Conservation (phyloP, 2,329 filamentous ascomycete species). For the Samsoniella hepiali region DNA sequence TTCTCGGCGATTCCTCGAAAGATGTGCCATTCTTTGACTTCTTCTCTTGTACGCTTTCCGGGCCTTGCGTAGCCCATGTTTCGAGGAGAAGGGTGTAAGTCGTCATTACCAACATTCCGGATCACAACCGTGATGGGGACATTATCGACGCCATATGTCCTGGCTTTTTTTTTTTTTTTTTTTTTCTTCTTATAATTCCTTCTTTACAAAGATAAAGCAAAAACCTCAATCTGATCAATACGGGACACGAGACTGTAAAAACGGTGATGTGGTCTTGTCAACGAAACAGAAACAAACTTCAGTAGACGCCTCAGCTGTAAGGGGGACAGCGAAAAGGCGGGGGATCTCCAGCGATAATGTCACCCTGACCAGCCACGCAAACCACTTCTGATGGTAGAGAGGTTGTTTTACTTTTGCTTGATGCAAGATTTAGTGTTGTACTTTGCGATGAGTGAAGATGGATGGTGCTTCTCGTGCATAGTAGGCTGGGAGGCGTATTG, state of each 20-base stretch:
- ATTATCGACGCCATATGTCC: too few relatives aligned
- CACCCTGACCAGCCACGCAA: neutral
- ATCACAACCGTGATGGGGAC: too few relatives aligned
- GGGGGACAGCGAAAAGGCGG: neutral
- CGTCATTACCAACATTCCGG: too few relatives aligned
- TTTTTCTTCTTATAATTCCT: neutral
- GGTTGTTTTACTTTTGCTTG: neutral
- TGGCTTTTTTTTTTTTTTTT: neutral
- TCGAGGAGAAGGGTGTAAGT: neutral
- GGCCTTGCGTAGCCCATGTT: neutral
- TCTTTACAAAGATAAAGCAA: neutral
- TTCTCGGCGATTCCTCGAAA: neutral
- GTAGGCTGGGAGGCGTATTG: neutral
- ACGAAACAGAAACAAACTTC: too few relatives aligned
- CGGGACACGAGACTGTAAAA: neutral
- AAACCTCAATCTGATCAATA: neutral
- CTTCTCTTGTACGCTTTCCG: neutral
- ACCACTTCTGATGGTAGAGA: neutral
- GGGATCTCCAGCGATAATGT: neutral
- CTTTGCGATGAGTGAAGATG: neutral
- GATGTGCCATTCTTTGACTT: neutral
- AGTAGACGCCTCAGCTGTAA: neutral
- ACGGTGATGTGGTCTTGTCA: neutral
- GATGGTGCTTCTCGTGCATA: neutral
- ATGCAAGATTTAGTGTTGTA: too few relatives aligned